These are phyloP conservation scores for Yamadazyma trypodendri DNA, from an alignment of 1,139 yeast genomes.

Conservation along the genomic window DNA sequence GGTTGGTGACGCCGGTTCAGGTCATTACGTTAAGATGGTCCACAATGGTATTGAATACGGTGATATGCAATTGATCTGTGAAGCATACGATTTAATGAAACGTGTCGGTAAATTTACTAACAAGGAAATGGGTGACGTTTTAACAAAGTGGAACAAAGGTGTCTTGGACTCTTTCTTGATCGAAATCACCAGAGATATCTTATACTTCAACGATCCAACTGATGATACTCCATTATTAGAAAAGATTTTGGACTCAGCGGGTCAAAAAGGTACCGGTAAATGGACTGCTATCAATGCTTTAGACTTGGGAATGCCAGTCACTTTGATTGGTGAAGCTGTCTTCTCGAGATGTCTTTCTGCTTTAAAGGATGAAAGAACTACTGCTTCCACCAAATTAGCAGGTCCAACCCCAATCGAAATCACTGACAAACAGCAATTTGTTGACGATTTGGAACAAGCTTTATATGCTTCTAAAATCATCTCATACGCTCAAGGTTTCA, in stretches of 20 bases:
- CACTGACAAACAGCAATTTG: slow-evolving; percentile 77
- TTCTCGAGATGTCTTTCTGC: slow-evolving; percentile 96
- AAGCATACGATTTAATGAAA: slow-evolving; percentile 95
- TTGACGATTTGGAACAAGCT: slow-evolving; percentile 96
- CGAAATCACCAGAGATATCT: slow-evolving; percentile 95
- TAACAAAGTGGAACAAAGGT: slow-evolving; percentile 93
- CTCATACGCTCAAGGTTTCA: slow-evolving; percentile 99
- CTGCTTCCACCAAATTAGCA: slow-evolving; percentile 72
- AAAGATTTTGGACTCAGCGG: slow-evolving; percentile 95
- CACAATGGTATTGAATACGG: slow-evolving; percentile 99
- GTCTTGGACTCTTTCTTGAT: slow-evolving; percentile 95
- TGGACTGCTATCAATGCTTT: slow-evolving; percentile 99
- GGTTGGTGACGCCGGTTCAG: slow-evolving; percentile 99
- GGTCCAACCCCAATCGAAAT: slow-evolving; percentile 69
- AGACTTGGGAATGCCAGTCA: slow-evolving; percentile 97
- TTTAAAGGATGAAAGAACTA: slow-evolving; percentile 82
- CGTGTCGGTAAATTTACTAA: slow-evolving; percentile 88
- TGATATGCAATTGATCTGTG: slow-evolving; percentile 99
- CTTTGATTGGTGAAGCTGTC: slow-evolving; percentile 98
- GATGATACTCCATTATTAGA: slow-evolving; percentile 94
- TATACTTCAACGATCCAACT: slow-evolving; percentile 78
- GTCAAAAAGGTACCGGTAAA: slow-evolving; percentile 99
- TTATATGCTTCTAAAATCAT: slow-evolving; percentile 97
- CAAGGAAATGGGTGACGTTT: slow-evolving; percentile 93
- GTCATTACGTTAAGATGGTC: slow-evolving; percentile 99